Evolutionary conservation across 805 yeast species (phyloP).

Genomic region (Komagataella phaffii): DNA sequence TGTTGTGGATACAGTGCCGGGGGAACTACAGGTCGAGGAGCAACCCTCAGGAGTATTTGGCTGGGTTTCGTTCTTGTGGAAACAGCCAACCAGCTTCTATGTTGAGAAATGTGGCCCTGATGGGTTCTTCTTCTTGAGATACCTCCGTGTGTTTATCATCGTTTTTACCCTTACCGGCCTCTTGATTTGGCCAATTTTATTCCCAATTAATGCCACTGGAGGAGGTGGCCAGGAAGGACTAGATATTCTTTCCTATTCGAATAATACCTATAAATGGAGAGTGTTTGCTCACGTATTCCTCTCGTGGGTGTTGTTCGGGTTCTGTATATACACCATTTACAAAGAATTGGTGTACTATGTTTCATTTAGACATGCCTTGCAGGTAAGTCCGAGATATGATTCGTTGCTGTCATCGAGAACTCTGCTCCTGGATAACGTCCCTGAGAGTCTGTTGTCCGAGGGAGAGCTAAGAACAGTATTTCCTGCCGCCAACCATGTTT

Average conservation of each 20-base stretch:
- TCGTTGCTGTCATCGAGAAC: conserved; percentile 61
- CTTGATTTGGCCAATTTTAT: conserved; percentile 51
- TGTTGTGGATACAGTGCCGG: conserved; percentile 30
- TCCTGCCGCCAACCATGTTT: conserved; percentile 45
- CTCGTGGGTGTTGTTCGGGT: conserved; percentile 63
- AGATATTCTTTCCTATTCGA: conserved; percentile 49
- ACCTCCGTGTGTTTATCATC: conserved; percentile 38
- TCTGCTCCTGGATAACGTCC: conserved; percentile 57
- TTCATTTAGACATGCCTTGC: conserved; percentile 59
- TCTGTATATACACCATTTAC: conserved; percentile 53
- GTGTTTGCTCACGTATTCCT: conserved; percentile 63
- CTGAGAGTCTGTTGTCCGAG: conserved; percentile 27
- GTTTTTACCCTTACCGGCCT: conserved; percentile 40
- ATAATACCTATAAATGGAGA: conserved; percentile 43
- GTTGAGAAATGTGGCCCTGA: conserved; percentile 64
- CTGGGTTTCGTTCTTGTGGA: conserved; percentile 41
- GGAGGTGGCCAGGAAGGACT: conserved; percentile 45
- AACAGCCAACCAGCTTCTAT: conserved; percentile 45
- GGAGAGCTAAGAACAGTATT: conserved; percentile 46
- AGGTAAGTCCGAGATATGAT: conserved; percentile 62
- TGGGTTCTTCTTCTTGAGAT: conserved; percentile 66
- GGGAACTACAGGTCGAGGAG: conserved; percentile 27
- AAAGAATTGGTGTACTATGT: conserved; percentile 62
- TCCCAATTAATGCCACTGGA: conserved; percentile 66
- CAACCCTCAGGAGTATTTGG: conserved; percentile 29